Base-by-base conservation (phyloP, 176 grass and related monocot species). In the Oryza glumipatula region DNA sequence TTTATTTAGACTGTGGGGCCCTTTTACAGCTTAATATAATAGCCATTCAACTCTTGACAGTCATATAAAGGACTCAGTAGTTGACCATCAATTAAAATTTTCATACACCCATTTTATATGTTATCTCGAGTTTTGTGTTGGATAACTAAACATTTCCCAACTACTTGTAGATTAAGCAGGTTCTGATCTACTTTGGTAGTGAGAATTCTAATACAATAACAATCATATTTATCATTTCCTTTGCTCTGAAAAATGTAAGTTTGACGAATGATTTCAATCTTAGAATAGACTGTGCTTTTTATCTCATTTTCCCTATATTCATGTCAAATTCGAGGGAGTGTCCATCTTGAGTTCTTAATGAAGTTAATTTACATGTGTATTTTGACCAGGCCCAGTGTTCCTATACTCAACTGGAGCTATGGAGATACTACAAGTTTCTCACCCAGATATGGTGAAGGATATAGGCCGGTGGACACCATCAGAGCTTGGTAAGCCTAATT, bases 361-460 rank as follows among this genome's bases (percentile, higher is more conserved):
- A 46, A 72, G 21, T 12, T 35, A 71, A 85, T n/a, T 88, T 69
- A 65, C 45, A 43, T 32, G 36, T 47, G 45, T 67, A 11, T 82
- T 68, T 67, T 51, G 46, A 16, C 68, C 76, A 94, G 94, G 94
- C 23, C 69, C 75, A 9, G 72, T 94, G 33, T 94, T 94, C 83
- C 66, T 90, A 64, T 97, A 82, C 80, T 97, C 92, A 26, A 87
- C 87, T 11, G 92, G 85, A n/a, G 82, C 74, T 61, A 65, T 81
- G 15, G 89, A 91, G 33, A 86, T 88, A 78, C 21, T 97, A 78
- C 87, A 94, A 17, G 72, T 94, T 73, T 86, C 82, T 74, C 76
- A 92, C 39, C 85, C 84, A 49, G 92, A 92, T 21, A 60, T 92
- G 67, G 91, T 97, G n/a, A 94, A 92, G 76, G 82, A 83, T 52